These are phyloP conservation scores for Urochloa ruziziensis DNA, from an alignment of 176 grass and related monocot genomes.

Conservation along the genomic window DNA sequence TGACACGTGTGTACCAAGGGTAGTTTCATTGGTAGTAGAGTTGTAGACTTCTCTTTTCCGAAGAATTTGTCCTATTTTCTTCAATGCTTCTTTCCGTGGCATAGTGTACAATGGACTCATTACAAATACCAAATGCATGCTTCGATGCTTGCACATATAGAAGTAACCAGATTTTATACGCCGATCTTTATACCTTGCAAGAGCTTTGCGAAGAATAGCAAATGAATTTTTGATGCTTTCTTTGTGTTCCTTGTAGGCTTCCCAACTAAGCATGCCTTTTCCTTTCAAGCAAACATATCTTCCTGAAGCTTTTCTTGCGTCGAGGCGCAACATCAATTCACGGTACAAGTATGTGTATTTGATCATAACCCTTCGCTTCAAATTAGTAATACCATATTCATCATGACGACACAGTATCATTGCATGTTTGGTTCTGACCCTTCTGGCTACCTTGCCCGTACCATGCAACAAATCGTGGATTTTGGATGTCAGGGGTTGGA, in stretches of 20 bases:
- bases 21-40: too few species aligned
- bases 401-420: background rate
- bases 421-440: too few species aligned
- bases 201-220: background rate
- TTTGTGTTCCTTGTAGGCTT: background rate
- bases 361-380: background rate
- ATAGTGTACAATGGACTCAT: too few species aligned
- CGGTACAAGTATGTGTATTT: background rate
- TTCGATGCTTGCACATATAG: too few species aligned
- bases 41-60: too few species aligned
- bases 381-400: background rate
- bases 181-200: background rate
- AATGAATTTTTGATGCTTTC: background rate
- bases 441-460: too few species aligned
- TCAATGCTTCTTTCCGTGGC: too few species aligned
- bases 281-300: background rate
- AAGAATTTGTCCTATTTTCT: too few species aligned
- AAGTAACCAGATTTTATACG: background rate
- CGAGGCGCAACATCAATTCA: background rate
- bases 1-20: too few species aligned
- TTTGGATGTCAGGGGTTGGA: too few species aligned
- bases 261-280: background rate
- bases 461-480: too few species aligned
- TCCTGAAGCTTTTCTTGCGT: background rate
- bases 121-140: too few species aligned